Evolutionary conservation across 495 filamentous ascomycete genomes (phyloP), one percentile per base, ranked within the genome.

Genomic region (Lasiosphaeria miniovina): DNA sequence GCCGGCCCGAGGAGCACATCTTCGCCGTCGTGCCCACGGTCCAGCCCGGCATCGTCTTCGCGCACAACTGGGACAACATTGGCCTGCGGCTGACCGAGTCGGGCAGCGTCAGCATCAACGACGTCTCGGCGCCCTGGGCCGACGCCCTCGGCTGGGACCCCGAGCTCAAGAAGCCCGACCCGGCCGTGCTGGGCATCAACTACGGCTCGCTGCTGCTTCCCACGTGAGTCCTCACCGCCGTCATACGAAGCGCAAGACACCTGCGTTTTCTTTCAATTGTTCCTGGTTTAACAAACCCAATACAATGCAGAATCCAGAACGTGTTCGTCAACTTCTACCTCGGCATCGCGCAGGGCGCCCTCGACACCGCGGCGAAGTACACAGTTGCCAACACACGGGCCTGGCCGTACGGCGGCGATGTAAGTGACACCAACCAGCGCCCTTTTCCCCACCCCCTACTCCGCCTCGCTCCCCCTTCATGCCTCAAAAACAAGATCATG

Each of bases 291-390:
- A 46, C 15, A 34, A 17, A 1, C 12, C 4, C 15, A 4, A 15
- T 14, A 32, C 24, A 14, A 24, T 24, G n/a, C 31, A 62, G 60
- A 11, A 84, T 86, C 62, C 84, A 86, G 61, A 78, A 86, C 0
- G 80, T 85, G 57, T 87, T 86, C 70, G 74, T 72, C 59, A 85
- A 85, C 64, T 84, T 87, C 67, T 85, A 87, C 66, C 72, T 86
- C 14, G 84, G 84, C 40, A 85, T 86, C 54, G 80, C 82, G 3
- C 71, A 75, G 9, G 84, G 83, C 0, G 77, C 80, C 1, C 69
- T 85, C 4, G 68, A 77, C 14, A 75, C 74, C 55, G 80, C 81
- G 15, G 59, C 72, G 4, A 72, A 75, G 52, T 86, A 86, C 65
- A 86, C 84, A 3, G 61, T 56, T 5, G 73, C 65, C 4, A 61